Evolutionary conservation across 495 filamentous ascomycete genomes (phyloP).

Genomic region (Penicillium cataractarum): DNA sequence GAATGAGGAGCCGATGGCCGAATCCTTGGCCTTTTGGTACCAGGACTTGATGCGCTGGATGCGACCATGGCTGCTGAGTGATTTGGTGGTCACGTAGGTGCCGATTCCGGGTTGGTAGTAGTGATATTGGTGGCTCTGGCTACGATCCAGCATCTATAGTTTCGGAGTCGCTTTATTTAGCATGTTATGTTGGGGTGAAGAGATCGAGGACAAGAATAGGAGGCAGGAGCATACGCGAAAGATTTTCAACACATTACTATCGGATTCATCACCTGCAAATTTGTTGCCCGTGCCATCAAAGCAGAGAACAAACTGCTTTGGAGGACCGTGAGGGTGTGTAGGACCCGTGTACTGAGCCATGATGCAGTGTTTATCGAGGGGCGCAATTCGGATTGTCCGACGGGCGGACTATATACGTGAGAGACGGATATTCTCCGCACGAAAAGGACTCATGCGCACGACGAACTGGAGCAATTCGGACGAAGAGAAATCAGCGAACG

Average conservation of each 20-base stretch:
- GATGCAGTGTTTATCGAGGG: not conserved
- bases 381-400: not conserved
- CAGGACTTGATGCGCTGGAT: constrained; percentile 70
- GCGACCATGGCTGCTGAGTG: constrained; percentile 65
- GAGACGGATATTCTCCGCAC: not conserved
- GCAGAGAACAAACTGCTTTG: constrained; percentile 72
- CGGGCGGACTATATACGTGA: constrained; percentile 18
- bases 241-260: constrained; percentile 91
- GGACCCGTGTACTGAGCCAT: constrained; percentile 18
- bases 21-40: constrained; percentile 83
- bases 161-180: not conserved
- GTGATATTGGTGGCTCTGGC: constrained; percentile 50
- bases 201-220: constrained; percentile 2
- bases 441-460: constrained; percentile 3
- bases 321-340: constrained; percentile 18
- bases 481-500: constrained; percentile 13
- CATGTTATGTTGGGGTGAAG: not conserved
- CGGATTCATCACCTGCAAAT: constrained; percentile 76
- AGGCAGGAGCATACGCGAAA: constrained; percentile 53
- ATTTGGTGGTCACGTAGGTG: constrained; percentile 73
- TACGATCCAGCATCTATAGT: constrained; percentile 57
- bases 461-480: constrained; percentile 8
- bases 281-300: constrained; percentile 93
- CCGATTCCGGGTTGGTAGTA: constrained; percentile 72
- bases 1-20: constrained; percentile 81